Evolutionary conservation across 2,329 filamentous ascomycete genomes (phyloP).

Genomic region (Trichoderma simmonsii): DNA sequence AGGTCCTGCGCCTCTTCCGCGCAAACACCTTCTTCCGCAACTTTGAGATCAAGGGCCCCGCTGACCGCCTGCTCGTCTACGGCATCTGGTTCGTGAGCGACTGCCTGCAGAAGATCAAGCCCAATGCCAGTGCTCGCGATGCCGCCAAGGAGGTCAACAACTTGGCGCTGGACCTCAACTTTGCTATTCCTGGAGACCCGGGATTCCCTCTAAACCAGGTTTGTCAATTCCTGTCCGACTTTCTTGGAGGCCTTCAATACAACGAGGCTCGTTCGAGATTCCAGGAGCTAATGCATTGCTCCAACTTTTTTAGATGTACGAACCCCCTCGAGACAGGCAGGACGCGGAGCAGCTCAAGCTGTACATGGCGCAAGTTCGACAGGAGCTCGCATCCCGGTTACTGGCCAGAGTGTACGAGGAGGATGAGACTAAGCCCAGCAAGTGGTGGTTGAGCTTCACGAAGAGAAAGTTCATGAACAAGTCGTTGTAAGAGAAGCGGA

Average conservation of each 20-base stretch:
- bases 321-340: slow-evolving; percentile 79
- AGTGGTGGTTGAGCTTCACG: slow-evolving; percentile 99
- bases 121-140: slow-evolving; percentile 59
- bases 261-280: neutral
- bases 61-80: slow-evolving; percentile 92
- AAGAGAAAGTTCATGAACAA: slow-evolving; percentile 99
- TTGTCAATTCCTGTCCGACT: slow-evolving; percentile 21
- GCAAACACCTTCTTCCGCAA: slow-evolving; percentile 99
- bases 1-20: slow-evolving; percentile 87
- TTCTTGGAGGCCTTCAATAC: neutral
- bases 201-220: slow-evolving; percentile 90
- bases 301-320: slow-evolving; percentile 64
- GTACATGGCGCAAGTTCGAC: slow-evolving; percentile 88
- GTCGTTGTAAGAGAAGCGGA: slow-evolving; percentile 54
- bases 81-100: slow-evolving; percentile 94
- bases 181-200: slow-evolving; percentile 90
- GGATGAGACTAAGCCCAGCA: slow-evolving; percentile 64
- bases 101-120: slow-evolving; percentile 82
- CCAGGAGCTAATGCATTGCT: neutral
- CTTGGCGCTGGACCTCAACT: slow-evolving; percentile 85
- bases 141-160: slow-evolving; percentile 78
- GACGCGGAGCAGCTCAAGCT: slow-evolving; percentile 85
- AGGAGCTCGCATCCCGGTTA: slow-evolving; percentile 82
- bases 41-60: slow-evolving; percentile 96
- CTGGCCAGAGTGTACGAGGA: slow-evolving; percentile 85